Base-by-base conservation (phyloP, 2,329 filamentous ascomycete species). In the Cladosporium sp. region DNA sequence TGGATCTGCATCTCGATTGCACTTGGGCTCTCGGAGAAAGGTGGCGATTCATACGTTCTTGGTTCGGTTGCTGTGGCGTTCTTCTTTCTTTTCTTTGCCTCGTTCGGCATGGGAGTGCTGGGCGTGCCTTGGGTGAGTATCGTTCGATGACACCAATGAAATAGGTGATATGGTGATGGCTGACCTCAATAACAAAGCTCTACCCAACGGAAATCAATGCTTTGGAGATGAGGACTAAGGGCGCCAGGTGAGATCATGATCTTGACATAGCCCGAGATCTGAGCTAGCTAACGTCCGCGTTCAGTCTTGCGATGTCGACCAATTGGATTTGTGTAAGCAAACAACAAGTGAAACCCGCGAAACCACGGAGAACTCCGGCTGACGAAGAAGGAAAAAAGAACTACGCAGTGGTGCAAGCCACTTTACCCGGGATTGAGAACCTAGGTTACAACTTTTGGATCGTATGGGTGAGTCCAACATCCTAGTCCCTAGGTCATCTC, bases 381-480 rank as follows among this genome's bases (percentile, higher is more conserved):
- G 11, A 7, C 41, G n/a, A n/a, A n/a, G n/a, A n/a, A 44, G 29
- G 15, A 7, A 9, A 9, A 5, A 27, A 51, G 50, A 63, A 63
- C 52, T 63, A 61, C 47, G 58, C 58, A 36, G 59, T 63, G 17
- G 60, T 63, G 7, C 59, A 64, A 52, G 58, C 59, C 34, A 61
- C 66, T 24, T 55, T 62, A 4, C 56, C 59, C 4, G 62, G 56
- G 1, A 64, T 68, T 15, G 62, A 71, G 18, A 74, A 71, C 18
- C 65, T 80, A 0, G 68, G 73, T 4, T 81, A 76, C 70, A 73
- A 71, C 47, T 80, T 76, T 47, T 81, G 74, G 65, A 70, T 80
- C 29, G 70, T 80, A 55, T 83, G 78, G 64, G 74, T 44, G 36
- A 22, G 38, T 40, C 3, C 19, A n/a, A 18, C 11, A 15, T 17